phyloP scores from a whole-genome alignment of 129 eudicot species.

The Sambucus nigra region DNA sequence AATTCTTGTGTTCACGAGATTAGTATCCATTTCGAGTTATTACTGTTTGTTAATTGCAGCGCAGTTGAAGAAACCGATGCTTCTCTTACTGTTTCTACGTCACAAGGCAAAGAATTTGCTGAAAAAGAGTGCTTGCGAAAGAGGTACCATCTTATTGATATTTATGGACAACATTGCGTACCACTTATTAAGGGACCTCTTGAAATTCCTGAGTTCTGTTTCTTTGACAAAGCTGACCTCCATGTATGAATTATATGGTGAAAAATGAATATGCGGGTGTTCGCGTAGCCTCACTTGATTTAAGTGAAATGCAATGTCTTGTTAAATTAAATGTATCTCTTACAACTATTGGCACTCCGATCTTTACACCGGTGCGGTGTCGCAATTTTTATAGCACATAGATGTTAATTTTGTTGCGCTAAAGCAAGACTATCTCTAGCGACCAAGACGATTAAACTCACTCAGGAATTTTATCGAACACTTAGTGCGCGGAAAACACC shows the following conservation, averaged over 20 bases:
- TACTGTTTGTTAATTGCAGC: conserved; percentile 32
- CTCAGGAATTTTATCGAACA: background rate
- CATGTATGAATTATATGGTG: background rate
- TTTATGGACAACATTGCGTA: background rate
- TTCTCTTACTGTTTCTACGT: conserved; percentile 29
- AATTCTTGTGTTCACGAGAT: no score
- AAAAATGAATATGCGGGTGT: background rate
- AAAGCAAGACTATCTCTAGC: no score
- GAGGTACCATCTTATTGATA: conserved; percentile 34
- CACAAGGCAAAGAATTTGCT: conserved; percentile 26
- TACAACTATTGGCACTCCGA: no score
- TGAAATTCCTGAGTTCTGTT: background rate
- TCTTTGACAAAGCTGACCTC: background rate
- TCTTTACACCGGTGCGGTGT: background rate
- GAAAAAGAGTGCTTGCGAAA: conserved; percentile 48
- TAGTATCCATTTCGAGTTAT: no score
- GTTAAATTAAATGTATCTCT: no score
- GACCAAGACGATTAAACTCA: background rate
- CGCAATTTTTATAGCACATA: background rate
- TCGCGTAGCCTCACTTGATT: background rate
- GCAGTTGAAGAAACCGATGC: conserved; percentile 28
- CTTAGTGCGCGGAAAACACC: background rate
- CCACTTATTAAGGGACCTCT: no score
- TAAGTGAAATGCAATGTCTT: no score
- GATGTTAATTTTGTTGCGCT: background rate